Evolutionary conservation across 2,329 filamentous ascomycete species (phyloP), one percentile per base, ranked within the genome.

Genomic region (Rutstroemia sp.): DNA sequence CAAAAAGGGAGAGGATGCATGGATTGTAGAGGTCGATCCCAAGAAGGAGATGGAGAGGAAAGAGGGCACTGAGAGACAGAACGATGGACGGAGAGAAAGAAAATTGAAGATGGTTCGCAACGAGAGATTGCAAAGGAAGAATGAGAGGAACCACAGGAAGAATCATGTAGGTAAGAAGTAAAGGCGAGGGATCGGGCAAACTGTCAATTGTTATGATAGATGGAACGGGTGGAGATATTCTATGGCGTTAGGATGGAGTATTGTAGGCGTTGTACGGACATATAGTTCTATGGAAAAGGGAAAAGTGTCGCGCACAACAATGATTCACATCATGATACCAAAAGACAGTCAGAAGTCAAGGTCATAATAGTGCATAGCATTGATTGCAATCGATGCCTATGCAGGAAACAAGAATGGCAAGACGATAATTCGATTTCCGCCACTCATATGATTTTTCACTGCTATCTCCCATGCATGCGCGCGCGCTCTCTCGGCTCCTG

Each of bases 1-100:
- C 73, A 92, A 94, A 78, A 84, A 85, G 60, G 87, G 82, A 19
- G 86, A 95, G 73, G 79, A 83, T 62, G 86, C 95, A 68, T 95
- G 92, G 88, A 77, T 96, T 65, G 90, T 96, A 58, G 94, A 97
- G 81, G 86, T 99, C 54, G 87, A 96, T 69, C 82, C 87, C 71
- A 82, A 86, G 71, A 83, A 82, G 69, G 86, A 89, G 74, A 79
- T 75, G 41, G 75, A 78, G 68, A 73, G 74, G 61, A 82, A 87
- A 72, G 79, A 85, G 62, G 83, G 81, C 6, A 82, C 81, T 62
- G 82, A 76, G 59, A 75, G 83, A 59, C 76, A 77, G 54, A 83
- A 81, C 58, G 86, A 81, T 68, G 82, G 83, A 63, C 80, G 83
- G 71, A 80, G 74, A 68, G 85, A 78, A 71, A 79, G 81, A 54